A percentile compares a stretch with the other conserved stretches of the same genome.
Conservation (phyloP, 495 filamentous ascomycete species). For the Talaromyces wortmannii region DNA sequence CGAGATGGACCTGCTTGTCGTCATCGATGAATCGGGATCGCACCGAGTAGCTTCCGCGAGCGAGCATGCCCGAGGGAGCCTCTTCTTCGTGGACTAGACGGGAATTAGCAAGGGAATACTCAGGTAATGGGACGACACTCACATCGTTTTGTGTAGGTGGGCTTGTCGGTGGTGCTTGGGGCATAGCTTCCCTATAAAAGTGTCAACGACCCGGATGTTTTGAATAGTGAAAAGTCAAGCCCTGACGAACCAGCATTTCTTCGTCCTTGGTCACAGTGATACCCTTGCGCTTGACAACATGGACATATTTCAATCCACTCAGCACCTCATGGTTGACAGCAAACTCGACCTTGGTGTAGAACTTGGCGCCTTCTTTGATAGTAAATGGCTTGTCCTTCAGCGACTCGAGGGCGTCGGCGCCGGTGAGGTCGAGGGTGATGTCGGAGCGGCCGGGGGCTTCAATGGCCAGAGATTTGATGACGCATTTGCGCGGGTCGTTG, state of each 20-base stretch:
- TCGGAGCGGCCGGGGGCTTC: conserved; percentile 71
- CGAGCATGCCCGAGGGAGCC: conserved; percentile 83
- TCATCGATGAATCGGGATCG: conserved; percentile 87
- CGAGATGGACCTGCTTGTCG: conserved; percentile 75
- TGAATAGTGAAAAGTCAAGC: too few species aligned
- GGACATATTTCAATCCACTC: conserved; percentile 89
- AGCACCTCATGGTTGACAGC: conserved; percentile 94
- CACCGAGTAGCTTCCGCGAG: conserved; percentile 79
- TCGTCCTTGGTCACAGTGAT: conserved; percentile 81
- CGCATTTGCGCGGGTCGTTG: conserved; percentile 72
- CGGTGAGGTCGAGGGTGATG: conserved; percentile 74
- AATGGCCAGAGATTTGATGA: conserved; percentile 85
- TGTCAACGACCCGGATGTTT: not conserved
- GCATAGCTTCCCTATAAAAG: conserved; percentile 67
- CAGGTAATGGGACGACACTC: conserved; percentile 26
- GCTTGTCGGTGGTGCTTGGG: conserved; percentile 79
- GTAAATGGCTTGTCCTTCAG: conserved; percentile 63
- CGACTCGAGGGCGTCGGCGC: conserved; percentile 7
- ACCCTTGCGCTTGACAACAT: conserved; percentile 82
- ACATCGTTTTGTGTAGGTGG: conserved; percentile 86
- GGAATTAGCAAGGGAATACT: not conserved
- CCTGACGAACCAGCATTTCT: conserved; percentile 96
- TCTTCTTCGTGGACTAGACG: conserved; percentile 75
- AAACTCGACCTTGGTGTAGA: conserved; percentile 89
- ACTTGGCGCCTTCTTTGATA: conserved; percentile 90